Evolutionary conservation across 2,329 filamentous ascomycete species (phyloP).

Genomic region (Sporothrix globosa): DNA sequence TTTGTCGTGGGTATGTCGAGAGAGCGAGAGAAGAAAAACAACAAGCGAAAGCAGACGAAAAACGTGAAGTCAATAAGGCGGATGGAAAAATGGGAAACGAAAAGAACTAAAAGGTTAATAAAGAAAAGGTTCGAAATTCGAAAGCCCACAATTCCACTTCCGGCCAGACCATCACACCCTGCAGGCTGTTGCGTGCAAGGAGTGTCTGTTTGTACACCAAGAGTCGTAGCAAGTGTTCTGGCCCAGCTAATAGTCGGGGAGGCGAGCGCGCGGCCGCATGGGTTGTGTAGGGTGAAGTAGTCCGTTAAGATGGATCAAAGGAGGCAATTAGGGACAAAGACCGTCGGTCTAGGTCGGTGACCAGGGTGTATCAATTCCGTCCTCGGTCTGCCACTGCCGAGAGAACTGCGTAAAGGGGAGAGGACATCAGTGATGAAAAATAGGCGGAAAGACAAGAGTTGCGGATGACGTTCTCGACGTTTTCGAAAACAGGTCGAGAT

Average conservation of each 20-base stretch:
- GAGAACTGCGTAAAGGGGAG: background rate
- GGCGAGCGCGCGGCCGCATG: conserved; percentile 25
- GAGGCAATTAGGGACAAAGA: conserved; percentile 13
- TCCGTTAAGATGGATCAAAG: background rate
- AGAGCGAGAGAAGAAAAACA: conserved; percentile 5
- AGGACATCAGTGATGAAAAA: background rate
- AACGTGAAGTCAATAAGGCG: background rate
- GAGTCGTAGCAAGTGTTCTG: conserved; percentile 5
- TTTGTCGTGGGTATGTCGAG: background rate
- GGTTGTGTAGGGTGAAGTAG: conserved; percentile 17
- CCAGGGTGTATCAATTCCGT: conserved; percentile 17
- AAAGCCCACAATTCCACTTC: conserved; percentile 31
- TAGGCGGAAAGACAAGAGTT: background rate
- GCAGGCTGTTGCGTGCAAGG: conserved; percentile 13
- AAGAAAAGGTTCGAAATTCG: background rate
- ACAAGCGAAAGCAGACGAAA: background rate
- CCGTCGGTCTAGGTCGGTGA: conserved; percentile 17
- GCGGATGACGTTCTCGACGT: conserved; percentile 9
- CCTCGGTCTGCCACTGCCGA: background rate
- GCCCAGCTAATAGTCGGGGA: conserved; percentile 4
- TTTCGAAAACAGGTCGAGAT: conserved; percentile 10
- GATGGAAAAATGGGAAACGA: background rate
- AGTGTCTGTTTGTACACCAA: conserved; percentile 22
- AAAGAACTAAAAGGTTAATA: conserved; percentile 1
- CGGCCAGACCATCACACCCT: conserved; percentile 27